Evolutionary conservation across 139 green algal species (phyloP).

Genomic region (Pleodorina starrii): DNA sequence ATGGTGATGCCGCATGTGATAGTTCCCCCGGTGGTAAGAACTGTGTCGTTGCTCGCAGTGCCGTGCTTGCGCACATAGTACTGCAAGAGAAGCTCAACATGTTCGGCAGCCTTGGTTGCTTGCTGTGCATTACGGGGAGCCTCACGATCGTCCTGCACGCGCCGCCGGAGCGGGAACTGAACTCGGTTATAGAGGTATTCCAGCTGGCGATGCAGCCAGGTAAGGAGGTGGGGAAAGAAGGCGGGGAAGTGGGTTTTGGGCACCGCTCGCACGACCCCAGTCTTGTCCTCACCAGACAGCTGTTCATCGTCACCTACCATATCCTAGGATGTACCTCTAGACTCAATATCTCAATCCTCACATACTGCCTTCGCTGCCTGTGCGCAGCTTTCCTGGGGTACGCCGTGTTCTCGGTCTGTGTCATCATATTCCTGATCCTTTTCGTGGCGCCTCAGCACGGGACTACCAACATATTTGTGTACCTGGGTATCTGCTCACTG

Average conservation of each 20-base stretch:
- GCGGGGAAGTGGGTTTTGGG: too few relatives aligned
- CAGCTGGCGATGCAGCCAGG: constrained; percentile 88
- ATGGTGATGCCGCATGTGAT: not conserved
- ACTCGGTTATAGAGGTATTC: constrained; percentile 89
- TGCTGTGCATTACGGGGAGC: constrained; percentile 93
- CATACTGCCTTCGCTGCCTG: not conserved
- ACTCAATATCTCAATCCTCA: not conserved
- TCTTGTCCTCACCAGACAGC: too few relatives aligned
- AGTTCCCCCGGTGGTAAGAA: not conserved
- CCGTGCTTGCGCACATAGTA: constrained; percentile 92
- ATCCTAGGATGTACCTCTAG: too few relatives aligned
- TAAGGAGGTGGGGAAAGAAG: too few relatives aligned
- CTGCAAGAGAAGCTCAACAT: constrained; percentile 94
- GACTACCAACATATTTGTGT: constrained; percentile 91
- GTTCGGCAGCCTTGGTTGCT: constrained; percentile 94
- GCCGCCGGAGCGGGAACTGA: constrained; percentile 84
- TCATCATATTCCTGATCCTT: constrained; percentile 69
- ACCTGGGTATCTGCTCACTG: constrained; percentile 96
- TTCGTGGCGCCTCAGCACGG: constrained; percentile 73
- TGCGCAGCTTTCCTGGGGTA: constrained; percentile 92
- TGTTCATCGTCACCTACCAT: too few relatives aligned
- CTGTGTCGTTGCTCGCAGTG: constrained; percentile 68
- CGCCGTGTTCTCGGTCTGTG: constrained; percentile 62
- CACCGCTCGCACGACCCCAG: too few relatives aligned
- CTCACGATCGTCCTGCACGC: constrained; percentile 95